phyloP scores from a whole-genome alignment of 768 basidiomycete species.

The Gelatoporia subvermispora region DNA sequence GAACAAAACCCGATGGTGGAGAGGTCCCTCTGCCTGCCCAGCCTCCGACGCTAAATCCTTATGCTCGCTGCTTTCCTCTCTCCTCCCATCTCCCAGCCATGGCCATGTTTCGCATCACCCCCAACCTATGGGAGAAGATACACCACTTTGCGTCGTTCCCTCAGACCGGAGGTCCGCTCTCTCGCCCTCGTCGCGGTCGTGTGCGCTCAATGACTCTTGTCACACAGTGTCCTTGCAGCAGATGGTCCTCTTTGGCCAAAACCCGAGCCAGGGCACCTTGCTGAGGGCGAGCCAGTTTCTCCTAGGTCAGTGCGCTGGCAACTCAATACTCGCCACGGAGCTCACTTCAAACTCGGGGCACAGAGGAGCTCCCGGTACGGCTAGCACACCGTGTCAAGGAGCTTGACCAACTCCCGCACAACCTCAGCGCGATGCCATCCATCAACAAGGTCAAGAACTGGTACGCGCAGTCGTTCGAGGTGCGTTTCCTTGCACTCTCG shows the following conservation, averaged over 20 bases:
- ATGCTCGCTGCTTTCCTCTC: neutral
- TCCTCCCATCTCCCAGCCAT: constrained; percentile 3
- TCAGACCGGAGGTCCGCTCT: constrained; percentile 76
- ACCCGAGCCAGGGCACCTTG: constrained; percentile 90
- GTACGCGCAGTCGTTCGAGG: constrained; percentile 99
- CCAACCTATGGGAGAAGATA: constrained; percentile 83
- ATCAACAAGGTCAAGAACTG: constrained; percentile 96
- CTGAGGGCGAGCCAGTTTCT: constrained; percentile 91
- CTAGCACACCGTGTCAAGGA: constrained; percentile 96
- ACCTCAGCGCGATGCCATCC: constrained; percentile 84
- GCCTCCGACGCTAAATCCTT: neutral
- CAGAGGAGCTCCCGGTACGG: constrained; percentile 92
- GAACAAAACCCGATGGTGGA: too few relatives aligned
- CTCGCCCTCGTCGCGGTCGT: neutral
- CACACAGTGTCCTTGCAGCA: constrained; percentile 85
- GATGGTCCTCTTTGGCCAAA: constrained; percentile 97
- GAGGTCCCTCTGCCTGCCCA: too few relatives aligned
- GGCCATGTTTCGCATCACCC: constrained; percentile 61
- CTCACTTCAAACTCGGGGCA: neutral
- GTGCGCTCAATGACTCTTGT: neutral
- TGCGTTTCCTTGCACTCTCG: constrained; percentile 31
- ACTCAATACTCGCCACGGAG: neutral
- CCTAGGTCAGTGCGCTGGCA: constrained; percentile 44
- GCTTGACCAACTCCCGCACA: constrained; percentile 89
- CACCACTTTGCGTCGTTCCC: constrained; percentile 90